A percentile compares a stretch with the other conserved stretches of the same genome.
Evolutionary conservation across 2,329 filamentous ascomycete genomes (phyloP).

Genomic region (Alternaria sp.): DNA sequence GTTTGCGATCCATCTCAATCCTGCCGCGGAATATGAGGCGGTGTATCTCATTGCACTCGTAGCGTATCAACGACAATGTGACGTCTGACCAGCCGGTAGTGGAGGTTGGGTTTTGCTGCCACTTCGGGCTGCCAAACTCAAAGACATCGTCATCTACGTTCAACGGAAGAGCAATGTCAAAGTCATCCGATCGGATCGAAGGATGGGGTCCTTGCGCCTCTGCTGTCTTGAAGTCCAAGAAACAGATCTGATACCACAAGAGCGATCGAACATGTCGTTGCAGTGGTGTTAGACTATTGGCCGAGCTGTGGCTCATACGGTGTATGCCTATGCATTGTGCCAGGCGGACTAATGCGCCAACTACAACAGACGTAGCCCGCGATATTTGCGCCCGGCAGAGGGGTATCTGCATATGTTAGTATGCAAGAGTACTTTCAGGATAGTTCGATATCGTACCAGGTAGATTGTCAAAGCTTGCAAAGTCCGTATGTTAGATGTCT

Average conservation of each 20-base stretch:
- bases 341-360: constrained; percentile 49
- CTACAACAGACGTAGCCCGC: constrained; percentile 48
- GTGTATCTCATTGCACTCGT: constrained; percentile 50
- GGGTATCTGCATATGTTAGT: constrained; percentile 41
- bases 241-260: constrained; percentile 51
- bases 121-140: constrained; percentile 45
- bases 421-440: background rate
- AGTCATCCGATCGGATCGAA: constrained; percentile 48
- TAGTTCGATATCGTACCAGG: constrained; percentile 29
- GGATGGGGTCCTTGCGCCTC: constrained; percentile 51
- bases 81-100: constrained; percentile 47
- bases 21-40: constrained; percentile 49
- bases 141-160: constrained; percentile 51
- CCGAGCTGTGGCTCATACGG: constrained; percentile 44
- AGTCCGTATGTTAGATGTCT: constrained; percentile 50
- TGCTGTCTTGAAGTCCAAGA: constrained; percentile 50
- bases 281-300: constrained; percentile 45
- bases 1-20: constrained; percentile 50
- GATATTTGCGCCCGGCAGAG: constrained; percentile 50
- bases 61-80: constrained; percentile 47
- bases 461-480: constrained; percentile 51
- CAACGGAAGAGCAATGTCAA: constrained; percentile 48
- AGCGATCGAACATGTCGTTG: constrained; percentile 49
- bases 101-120: constrained; percentile 46
- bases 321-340: constrained; percentile 52